Conservation (phyloP, 1,284 basidiomycete species). For the Heterobasidion irregulare region DNA sequence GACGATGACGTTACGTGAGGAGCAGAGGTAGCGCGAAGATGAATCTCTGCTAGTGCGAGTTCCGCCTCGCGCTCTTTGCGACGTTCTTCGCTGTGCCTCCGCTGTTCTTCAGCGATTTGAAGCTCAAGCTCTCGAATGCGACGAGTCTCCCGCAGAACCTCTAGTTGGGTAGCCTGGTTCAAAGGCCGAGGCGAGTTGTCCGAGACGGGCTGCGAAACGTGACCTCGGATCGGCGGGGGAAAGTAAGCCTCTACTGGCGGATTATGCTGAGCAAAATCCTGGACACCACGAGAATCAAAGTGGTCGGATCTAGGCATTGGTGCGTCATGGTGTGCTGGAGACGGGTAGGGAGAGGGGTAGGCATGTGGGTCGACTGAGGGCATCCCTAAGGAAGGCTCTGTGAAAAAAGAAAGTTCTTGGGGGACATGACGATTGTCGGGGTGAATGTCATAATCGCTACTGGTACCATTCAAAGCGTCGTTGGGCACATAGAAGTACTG, state of each 20-base stretch:
- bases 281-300: background rate
- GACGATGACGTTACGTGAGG: background rate
- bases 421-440: background rate
- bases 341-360: background rate
- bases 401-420: background rate
- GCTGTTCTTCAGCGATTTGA: background rate
- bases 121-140: conserved; percentile 3
- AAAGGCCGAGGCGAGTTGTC: background rate
- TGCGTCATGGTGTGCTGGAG: background rate
- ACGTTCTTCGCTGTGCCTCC: background rate
- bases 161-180: background rate
- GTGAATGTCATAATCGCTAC: background rate
- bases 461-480: background rate
- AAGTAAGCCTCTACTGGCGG: background rate
- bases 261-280: background rate
- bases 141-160: conserved; percentile 1
- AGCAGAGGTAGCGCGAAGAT: background rate
- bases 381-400: background rate
- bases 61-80: conserved; percentile 1
- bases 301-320: background rate
- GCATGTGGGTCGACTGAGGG: background rate
- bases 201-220: background rate
- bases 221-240: background rate
- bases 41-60: background rate
- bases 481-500: background rate